These are phyloP conservation scores for Phaseolus lunatus DNA, from an alignment of 306 rosid species.

Conservation along the genomic window DNA sequence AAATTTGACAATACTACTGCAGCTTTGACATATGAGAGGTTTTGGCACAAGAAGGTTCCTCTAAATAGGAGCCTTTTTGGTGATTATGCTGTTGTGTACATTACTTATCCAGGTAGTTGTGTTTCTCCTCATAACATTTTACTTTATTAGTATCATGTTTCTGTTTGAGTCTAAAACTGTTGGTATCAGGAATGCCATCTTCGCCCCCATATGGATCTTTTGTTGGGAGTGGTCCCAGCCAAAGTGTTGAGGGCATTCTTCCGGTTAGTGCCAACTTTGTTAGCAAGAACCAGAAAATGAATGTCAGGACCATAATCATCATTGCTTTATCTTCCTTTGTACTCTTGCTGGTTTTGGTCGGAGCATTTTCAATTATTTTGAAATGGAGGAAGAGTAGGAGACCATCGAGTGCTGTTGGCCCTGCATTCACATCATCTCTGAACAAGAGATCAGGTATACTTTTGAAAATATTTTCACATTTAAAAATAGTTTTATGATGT, in stretches of 20 bases:
- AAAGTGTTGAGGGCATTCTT: slow-evolving; percentile 62
- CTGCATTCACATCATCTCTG: slow-evolving; percentile 72
- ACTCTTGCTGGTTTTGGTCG: slow-evolving; percentile 77
- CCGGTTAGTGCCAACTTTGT: slow-evolving; percentile 81
- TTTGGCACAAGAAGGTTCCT: slow-evolving; percentile 92
- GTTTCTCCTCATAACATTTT: slow-evolving; percentile 37
- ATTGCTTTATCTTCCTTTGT: slow-evolving; percentile 88
- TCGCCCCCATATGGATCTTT: slow-evolving; percentile 70
- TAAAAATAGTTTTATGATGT: slow-evolving; percentile 7
- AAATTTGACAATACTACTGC: slow-evolving; percentile 98
- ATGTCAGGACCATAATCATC: slow-evolving; percentile 71
- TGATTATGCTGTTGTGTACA: slow-evolving; percentile 71
- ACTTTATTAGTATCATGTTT: slow-evolving; percentile 36
- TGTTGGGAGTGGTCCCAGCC: slow-evolving; percentile 68
- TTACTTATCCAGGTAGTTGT: slow-evolving; percentile 84
- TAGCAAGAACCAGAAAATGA: slow-evolving; percentile 81
- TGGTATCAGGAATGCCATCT: slow-evolving; percentile 81
- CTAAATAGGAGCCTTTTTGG: slow-evolving; percentile 83
- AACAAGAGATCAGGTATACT: slow-evolving; percentile 90
- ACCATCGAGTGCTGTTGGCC: slow-evolving; percentile 88
- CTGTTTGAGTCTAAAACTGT: slow-evolving; percentile 53
- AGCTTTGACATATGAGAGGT: slow-evolving; percentile 78
- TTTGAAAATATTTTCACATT: slow-evolving; percentile 36
- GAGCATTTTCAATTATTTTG: slow-evolving; percentile 66
- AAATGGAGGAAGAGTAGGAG: slow-evolving; percentile 85